Percentiles rank a stretch among this genome's conserved stretches.
These are phyloP conservation scores for Exobasidium cylindrosporum DNA, from an alignment of 1,284 basidiomycete species.

Conservation along the genomic window DNA sequence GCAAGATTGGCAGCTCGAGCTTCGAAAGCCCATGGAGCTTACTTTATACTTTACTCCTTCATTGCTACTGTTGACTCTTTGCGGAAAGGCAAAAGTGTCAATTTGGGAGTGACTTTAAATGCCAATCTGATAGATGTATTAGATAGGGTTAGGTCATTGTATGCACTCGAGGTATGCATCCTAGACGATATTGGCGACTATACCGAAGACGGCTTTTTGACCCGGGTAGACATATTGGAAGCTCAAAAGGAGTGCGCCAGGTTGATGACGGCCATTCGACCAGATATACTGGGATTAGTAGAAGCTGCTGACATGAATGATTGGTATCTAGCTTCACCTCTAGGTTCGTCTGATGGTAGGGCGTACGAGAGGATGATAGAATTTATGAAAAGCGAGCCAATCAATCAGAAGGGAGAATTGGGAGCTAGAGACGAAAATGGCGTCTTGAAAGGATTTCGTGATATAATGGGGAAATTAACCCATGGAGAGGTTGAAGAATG, in stretches of 20 bases:
- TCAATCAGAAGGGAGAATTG: conserved; percentile 32
- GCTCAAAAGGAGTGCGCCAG: not conserved
- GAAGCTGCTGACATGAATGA: conserved; percentile 45
- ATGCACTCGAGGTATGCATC: conserved; percentile 35
- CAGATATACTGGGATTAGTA: conserved; percentile 31
- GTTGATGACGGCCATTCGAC: conserved; percentile 2
- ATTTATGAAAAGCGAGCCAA: conserved; percentile 42
- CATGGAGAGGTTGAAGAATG: conserved; percentile 34
- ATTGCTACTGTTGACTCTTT: conserved; percentile 10
- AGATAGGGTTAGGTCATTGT: conserved; percentile 17
- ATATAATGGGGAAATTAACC: conserved; percentile 33
- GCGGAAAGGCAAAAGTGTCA: not conserved
- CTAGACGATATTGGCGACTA: conserved; percentile 18
- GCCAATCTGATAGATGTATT: conserved; percentile 7
- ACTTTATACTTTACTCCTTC: conserved; percentile 31
- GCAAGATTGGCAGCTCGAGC: conserved; percentile 32
- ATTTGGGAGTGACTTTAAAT: not conserved
- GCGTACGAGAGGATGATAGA: conserved; percentile 44
- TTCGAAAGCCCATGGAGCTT: conserved; percentile 30
- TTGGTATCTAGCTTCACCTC: conserved; percentile 41
- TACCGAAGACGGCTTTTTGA: conserved; percentile 14
- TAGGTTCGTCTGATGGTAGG: conserved; percentile 35
- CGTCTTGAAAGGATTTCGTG: conserved; percentile 34
- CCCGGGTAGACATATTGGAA: not conserved
- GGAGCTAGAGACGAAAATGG: conserved; percentile 35